phyloP scores from a whole-genome alignment of 768 basidiomycete species.

The Kwoniella heveanensis region DNA sequence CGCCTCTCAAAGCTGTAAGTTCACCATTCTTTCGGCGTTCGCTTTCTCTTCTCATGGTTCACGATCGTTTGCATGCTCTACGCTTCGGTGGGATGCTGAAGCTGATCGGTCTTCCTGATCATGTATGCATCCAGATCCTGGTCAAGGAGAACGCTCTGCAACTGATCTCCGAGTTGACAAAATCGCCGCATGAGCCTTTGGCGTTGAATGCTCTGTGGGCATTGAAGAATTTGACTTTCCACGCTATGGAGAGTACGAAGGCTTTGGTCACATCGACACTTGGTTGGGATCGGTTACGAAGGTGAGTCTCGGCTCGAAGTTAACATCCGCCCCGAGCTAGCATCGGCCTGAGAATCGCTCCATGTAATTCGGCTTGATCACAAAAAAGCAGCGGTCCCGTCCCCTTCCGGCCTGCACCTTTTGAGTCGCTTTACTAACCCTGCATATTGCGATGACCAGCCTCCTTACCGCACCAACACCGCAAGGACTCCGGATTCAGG shows the following conservation, averaged over 20 bases:
- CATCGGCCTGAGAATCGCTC: too few relatives aligned
- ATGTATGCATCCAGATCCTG: background rate
- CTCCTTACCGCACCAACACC: slow-evolving; percentile 16
- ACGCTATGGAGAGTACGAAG: slow-evolving; percentile 66
- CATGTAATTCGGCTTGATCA: too few relatives aligned
- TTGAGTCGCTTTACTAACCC: too few relatives aligned
- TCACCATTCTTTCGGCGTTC: too few relatives aligned
- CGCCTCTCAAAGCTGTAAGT: slow-evolving; percentile 72
- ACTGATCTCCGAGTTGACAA: slow-evolving; percentile 66
- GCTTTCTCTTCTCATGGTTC: too few relatives aligned
- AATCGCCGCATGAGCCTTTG: slow-evolving; percentile 63
- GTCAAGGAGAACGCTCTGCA: slow-evolving; percentile 27
- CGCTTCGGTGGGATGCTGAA: too few relatives aligned
- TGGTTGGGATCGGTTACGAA: slow-evolving; percentile 66
- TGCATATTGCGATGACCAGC: slow-evolving; percentile 7
- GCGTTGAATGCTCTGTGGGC: slow-evolving; percentile 80
- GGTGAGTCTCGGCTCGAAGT: slow-evolving; percentile 59
- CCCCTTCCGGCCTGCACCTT: background rate
- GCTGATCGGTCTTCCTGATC: too few relatives aligned
- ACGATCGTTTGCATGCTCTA: too few relatives aligned
- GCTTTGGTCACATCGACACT: slow-evolving; percentile 68
- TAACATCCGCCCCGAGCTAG: too few relatives aligned
- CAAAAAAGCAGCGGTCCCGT: background rate
- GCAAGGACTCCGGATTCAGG: slow-evolving; percentile 33
- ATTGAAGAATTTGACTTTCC: slow-evolving; percentile 76